phyloP scores from a whole-genome alignment of 192 early-diverging fungal species.

The Gorgonomyces haynaldii region DNA sequence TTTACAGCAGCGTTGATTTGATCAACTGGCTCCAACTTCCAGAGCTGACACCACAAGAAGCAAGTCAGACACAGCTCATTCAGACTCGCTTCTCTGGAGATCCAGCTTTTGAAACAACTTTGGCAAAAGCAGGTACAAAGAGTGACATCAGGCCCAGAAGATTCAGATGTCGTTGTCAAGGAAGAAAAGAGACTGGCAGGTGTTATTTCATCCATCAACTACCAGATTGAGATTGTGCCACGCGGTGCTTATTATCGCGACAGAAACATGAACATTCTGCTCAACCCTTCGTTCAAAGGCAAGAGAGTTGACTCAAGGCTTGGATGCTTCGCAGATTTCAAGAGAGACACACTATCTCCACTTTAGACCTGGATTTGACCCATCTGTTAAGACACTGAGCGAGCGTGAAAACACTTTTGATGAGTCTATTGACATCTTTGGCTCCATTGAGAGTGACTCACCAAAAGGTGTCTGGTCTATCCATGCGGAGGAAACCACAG shows the following conservation, averaged over 20 bases:
- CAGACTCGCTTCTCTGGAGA: constrained; percentile 36
- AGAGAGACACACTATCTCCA: constrained; percentile 37
- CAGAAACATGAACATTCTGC: constrained; percentile 18
- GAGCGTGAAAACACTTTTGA: constrained; percentile 37
- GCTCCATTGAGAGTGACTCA: constrained; percentile 30
- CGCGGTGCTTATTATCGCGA: constrained; percentile 41
- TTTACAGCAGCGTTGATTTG: constrained; percentile 26
- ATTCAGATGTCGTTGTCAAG: constrained; percentile 27
- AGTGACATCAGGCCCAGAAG: constrained; percentile 7
- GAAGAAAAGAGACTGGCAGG: constrained; percentile 39
- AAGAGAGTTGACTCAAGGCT: constrained; percentile 14
- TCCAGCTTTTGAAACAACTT: constrained; percentile 33
- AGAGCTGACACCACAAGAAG: constrained; percentile 29
- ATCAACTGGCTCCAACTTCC: constrained; percentile 44
- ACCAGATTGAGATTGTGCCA: constrained; percentile 40
- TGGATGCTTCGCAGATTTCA: constrained; percentile 24
- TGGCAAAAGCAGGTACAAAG: constrained; percentile 10
- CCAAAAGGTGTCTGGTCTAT: constrained; percentile 47
- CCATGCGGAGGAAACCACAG: constrained; percentile 28
- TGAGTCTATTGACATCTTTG: constrained; percentile 45
- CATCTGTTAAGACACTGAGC: constrained; percentile 26
- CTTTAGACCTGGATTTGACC: constrained; percentile 43
- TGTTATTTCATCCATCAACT: constrained; percentile 33
- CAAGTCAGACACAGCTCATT: constrained; percentile 21
- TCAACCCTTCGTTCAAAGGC: constrained; percentile 35